Evolutionary conservation across 495 filamentous ascomycete genomes (phyloP), one percentile per base, ranked within the genome.

Genomic region (Hyaloscypha hepaticicola): DNA sequence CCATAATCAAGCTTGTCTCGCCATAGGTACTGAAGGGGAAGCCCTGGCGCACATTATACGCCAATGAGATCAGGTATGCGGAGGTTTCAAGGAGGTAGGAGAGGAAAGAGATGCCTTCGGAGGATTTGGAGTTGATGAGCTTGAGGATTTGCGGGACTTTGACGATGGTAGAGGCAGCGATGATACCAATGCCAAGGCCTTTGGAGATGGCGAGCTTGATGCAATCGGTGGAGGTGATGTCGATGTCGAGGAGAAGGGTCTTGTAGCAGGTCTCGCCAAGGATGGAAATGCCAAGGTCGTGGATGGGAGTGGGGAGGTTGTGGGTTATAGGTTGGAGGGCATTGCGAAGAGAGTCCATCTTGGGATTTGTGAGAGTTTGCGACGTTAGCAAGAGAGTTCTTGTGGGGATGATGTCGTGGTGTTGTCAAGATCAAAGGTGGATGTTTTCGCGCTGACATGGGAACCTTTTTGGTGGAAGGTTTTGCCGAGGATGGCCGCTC

Each of bases 81-180:
- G 86, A 81, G 11, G 92, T 96, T 77, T 99, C 95, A 74, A 99
- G 90, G 48, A 91, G 82, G 77, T 96, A 97, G 29, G 89, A 88
- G 45, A 95, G 84, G 81, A 97, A 96, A 62, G 87, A 91, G 63
- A 98, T 82, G 69, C 94, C 95, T 59, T 83, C 83, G 9, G 90
- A 86, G 28, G 91, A 96, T 60, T 86, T 81, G 34, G 93, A 93
- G 67, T 79, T 76, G 69, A 96, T 76, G 56, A 97, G 86, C 80
- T 97, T 97, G 75, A 97, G 73, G 75, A 98, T 93, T 77, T 97
- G 95, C 0, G 95, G 94, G 53, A 99, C 84, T 80, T 99, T 99
- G 78, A 99, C 91, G 69, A 97, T 85, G 31, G 91, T 84, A 61
- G 89, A 92, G 38, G 92, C 89, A 64, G 83, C 87, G 70, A 99